Percentiles rank a stretch among this genome's conserved stretches.
These are phyloP conservation scores for Paramecium tetraurelia DNA, from an alignment of 73 alveolate species.

Conservation along the genomic window DNA sequence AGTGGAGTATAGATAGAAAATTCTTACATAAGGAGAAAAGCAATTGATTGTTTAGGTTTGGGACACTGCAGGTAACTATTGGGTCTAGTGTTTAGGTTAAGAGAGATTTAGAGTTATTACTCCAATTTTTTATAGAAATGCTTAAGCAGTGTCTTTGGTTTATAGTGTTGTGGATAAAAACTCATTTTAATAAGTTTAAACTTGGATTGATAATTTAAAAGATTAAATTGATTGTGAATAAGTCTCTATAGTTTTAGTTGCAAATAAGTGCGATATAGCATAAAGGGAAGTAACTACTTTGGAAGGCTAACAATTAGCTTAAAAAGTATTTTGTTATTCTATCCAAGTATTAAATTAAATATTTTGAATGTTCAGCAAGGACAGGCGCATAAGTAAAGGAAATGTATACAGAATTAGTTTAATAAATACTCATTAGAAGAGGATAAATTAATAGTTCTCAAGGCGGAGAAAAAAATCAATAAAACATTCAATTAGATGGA, in stretches of 20 bases:
- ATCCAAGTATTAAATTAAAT: not conserved
- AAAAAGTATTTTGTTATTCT: not conserved
- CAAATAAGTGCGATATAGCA: constrained; percentile 59
- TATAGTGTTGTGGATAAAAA: constrained; percentile 75
- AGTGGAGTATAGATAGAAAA: constrained; percentile 69
- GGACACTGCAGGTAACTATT: constrained; percentile 73
- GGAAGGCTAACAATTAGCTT: not conserved
- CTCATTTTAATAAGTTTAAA: constrained; percentile 69
- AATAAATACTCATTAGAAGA: not conserved
- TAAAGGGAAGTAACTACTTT: not conserved
- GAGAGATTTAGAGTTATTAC: constrained; percentile 74
- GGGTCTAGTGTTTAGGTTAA: not conserved
- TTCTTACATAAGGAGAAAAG: constrained; percentile 53
- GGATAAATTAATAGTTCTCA: not conserved
- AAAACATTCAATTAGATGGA: not conserved
- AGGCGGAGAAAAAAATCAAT: not conserved
- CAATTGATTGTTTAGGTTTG: constrained; percentile 69
- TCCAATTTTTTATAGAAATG: constrained; percentile 73
- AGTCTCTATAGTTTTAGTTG: constrained; percentile 57
- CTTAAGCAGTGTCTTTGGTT: constrained; percentile 69
- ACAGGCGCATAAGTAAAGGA: not conserved
- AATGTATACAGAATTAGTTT: not conserved
- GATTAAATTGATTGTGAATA: constrained; percentile 59
- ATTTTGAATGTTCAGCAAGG: not conserved
- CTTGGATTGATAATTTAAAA: constrained; percentile 77